Evolutionary conservation across 2,329 filamentous ascomycete genomes (phyloP).

Genomic region (Pleoardoris graminearum): DNA sequence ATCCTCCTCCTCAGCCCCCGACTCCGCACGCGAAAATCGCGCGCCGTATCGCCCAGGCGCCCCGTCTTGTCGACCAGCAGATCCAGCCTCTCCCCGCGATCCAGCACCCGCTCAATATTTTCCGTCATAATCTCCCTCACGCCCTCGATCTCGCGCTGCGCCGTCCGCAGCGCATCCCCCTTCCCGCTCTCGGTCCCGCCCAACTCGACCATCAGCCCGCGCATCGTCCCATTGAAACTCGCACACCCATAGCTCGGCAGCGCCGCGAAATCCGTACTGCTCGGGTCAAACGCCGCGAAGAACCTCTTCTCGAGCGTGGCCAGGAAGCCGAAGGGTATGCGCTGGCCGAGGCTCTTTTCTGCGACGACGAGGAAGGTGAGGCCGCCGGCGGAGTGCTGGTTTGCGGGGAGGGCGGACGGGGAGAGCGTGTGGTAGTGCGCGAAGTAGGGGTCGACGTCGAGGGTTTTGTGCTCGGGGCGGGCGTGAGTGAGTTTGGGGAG

Average conservation of each 20-base stretch:
- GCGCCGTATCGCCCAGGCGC: constrained; percentile 80
- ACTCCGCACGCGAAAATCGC: constrained; percentile 87
- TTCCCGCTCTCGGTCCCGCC: constrained; percentile 72
- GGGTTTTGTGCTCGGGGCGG: constrained; percentile 83
- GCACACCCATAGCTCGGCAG: constrained; percentile 90
- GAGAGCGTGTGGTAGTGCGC: constrained; percentile 95
- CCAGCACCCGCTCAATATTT: constrained; percentile 87
- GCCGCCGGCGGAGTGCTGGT: constrained; percentile 67
- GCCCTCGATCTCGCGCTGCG: constrained; percentile 87
- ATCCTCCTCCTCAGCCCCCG: constrained; percentile 85
- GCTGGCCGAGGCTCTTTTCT: constrained; percentile 76
- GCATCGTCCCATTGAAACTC: constrained; percentile 80
- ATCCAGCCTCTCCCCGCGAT: constrained; percentile 88
- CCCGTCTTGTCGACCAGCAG: constrained; percentile 96
- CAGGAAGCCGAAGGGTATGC: constrained; percentile 90
- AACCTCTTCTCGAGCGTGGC: constrained; percentile 90
- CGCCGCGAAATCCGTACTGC: constrained; percentile 70
- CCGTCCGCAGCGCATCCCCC: constrained; percentile 80
- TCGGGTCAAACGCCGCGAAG: constrained; percentile 68
- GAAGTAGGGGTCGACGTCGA: constrained; percentile 87
- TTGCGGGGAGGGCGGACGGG: constrained; percentile 63
- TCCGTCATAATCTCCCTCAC: constrained; percentile 92
- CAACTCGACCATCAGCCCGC: constrained; percentile 78
- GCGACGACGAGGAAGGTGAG: constrained; percentile 92
- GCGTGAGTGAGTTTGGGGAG: constrained; percentile 91